Evolutionary conservation across 371 early-diverging fungal genomes (phyloP).

Genomic region (Funneliformis caledonium): DNA sequence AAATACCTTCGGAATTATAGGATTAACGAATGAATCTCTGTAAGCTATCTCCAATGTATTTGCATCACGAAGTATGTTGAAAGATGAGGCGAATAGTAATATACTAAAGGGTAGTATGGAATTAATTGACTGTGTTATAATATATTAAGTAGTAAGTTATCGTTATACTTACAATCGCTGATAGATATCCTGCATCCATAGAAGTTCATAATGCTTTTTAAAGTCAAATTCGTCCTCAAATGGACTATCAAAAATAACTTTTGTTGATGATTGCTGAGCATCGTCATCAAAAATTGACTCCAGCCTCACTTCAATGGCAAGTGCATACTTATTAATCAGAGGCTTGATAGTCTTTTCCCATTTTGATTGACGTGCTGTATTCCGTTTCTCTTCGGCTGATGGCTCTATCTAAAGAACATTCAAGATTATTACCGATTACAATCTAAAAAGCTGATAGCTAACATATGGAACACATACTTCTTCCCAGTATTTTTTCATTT

Average conservation of each 20-base stretch:
- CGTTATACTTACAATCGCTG: no score
- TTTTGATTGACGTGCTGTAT: slow-evolving; percentile 19
- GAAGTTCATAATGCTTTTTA: slow-evolving; percentile 18
- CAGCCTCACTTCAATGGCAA: slow-evolving; percentile 15
- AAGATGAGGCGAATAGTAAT: slow-evolving; percentile 12
- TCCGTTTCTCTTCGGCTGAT: slow-evolving; percentile 32
- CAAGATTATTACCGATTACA: no score
- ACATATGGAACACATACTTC: slow-evolving; percentile 2
- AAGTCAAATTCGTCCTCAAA: background rate
- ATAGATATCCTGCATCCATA: background rate
- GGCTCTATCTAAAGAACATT: slow-evolving; percentile 22
- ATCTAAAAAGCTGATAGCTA: no score
- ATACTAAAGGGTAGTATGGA: background rate
- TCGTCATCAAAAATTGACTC: slow-evolving; percentile 22
- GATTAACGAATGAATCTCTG: slow-evolving; percentile 38
- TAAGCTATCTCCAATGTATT: slow-evolving; percentile 35
- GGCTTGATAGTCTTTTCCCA: slow-evolving; percentile 37
- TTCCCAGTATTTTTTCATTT: slow-evolving; percentile 14
- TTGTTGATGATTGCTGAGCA: background rate
- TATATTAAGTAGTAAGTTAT: no score
- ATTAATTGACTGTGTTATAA: no score
- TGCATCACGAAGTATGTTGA: slow-evolving; percentile 32
- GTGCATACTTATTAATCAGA: slow-evolving; percentile 29
- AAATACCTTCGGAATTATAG: slow-evolving; percentile 30
- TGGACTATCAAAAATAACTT: slow-evolving; percentile 20